A percentile compares a stretch with the other conserved stretches of the same genome.
Conservation (phyloP, 768 basidiomycete genomes). For the Pholiota conissans region DNA sequence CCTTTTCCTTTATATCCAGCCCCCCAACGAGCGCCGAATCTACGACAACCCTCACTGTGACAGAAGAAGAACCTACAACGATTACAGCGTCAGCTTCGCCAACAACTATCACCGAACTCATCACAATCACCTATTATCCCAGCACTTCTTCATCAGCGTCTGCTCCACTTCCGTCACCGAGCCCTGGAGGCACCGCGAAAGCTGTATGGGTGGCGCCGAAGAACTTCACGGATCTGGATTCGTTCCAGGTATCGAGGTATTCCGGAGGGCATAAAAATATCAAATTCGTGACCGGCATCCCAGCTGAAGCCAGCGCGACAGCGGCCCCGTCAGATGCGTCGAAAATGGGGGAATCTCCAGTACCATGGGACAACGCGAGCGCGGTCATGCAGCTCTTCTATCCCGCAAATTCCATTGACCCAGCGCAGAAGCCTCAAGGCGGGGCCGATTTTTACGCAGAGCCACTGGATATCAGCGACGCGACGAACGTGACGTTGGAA, state of each 20-base stretch:
- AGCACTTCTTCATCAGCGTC: constrained; percentile 10
- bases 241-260: constrained; percentile 61
- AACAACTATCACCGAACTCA: constrained; percentile 20
- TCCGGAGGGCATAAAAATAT: constrained; percentile 56
- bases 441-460: constrained; percentile 69
- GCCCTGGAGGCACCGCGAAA: constrained; percentile 9
- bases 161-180: background rate
- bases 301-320: constrained; percentile 31
- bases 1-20: constrained; percentile 16
- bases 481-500: constrained; percentile 52
- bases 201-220: constrained; percentile 52
- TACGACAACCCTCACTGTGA: constrained; percentile 17
- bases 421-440: constrained; percentile 58
- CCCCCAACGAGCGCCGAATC: background rate
- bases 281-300: constrained; percentile 51
- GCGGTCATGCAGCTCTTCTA: constrained; percentile 65
- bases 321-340: constrained; percentile 10
- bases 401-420: constrained; percentile 70
- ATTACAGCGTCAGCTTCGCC: constrained; percentile 14
- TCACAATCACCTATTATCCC: constrained; percentile 20
- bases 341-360: constrained; percentile 6
- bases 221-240: constrained; percentile 54
- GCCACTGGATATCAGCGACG: constrained; percentile 43
- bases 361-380: constrained; percentile 23
- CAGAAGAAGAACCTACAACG: constrained; percentile 17